These are phyloP conservation scores for Acanthamoeba royreba DNA, from an alignment of 208 protist species.

Conservation along the genomic window DNA sequence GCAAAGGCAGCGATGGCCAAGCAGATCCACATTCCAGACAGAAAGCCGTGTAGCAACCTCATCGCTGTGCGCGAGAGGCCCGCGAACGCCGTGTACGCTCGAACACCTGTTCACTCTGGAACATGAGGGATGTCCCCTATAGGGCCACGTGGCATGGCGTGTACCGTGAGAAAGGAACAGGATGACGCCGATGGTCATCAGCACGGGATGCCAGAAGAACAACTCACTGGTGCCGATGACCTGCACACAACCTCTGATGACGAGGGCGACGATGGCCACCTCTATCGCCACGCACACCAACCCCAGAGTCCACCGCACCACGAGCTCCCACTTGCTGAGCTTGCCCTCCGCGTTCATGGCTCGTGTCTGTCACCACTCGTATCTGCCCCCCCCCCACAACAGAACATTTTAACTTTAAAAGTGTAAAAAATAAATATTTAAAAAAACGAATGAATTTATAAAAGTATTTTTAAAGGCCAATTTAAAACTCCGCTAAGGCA, in stretches of 20 bases:
- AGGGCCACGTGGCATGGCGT: neutral
- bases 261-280: neutral
- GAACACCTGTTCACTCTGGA: neutral
- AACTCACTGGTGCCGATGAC: neutral
- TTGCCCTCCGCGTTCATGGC: neutral
- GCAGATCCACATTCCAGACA: neutral
- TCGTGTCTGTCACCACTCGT: neutral
- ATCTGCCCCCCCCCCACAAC: neutral
- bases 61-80: neutral
- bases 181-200: neutral
- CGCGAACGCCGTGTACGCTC: neutral
- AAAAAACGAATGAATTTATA: too few relatives aligned
- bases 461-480: too few relatives aligned
- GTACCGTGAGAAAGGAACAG: neutral
- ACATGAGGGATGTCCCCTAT: neutral
- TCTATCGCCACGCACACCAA: neutral
- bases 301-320: neutral
- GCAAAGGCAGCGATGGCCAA: neutral
- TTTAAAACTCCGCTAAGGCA: too few relatives aligned
- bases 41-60: neutral
- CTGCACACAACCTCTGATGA: neutral
- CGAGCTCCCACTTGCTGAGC: neutral
- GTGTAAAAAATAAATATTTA: too few relatives aligned
- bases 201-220: neutral
- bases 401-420: neutral